These are phyloP conservation scores for Cerioporus squamosus DNA, from an alignment of 1,284 basidiomycete genomes.

Conservation along the genomic window DNA sequence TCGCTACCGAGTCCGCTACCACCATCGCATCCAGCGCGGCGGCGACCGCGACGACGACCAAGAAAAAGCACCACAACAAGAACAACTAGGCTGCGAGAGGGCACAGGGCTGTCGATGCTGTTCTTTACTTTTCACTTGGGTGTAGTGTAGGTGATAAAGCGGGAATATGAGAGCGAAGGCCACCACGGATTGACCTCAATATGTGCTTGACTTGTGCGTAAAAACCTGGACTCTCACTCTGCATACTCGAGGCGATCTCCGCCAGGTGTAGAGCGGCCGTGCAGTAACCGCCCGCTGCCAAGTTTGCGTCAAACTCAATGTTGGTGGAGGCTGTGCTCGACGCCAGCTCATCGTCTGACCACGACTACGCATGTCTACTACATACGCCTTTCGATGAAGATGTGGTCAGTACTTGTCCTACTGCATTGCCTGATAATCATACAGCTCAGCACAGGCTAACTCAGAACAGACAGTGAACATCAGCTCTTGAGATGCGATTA, in stretches of 20 bases:
- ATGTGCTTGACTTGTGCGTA: not conserved
- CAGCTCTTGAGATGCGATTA: not conserved
- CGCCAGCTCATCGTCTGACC: not conserved
- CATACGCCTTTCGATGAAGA: too few relatives aligned
- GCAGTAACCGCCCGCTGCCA: too few relatives aligned
- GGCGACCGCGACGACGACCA: not conserved
- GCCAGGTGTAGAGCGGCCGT: too few relatives aligned
- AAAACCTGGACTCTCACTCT: not conserved
- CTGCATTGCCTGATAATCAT: too few relatives aligned
- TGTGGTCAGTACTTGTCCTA: too few relatives aligned
- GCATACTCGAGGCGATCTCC: too few relatives aligned
- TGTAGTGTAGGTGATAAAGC: conserved; percentile 7
- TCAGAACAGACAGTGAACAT: too few relatives aligned
- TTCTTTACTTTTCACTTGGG: conserved; percentile 1
- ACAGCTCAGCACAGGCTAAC: too few relatives aligned
- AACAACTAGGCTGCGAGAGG: not conserved
- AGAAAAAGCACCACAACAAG: conserved; percentile 6
- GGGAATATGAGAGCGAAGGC: conserved; percentile 15
- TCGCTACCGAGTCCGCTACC: not conserved
- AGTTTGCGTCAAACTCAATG: not conserved
- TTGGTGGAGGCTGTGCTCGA: too few relatives aligned
- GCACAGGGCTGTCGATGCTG: not conserved
- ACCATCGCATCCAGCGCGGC: not conserved
- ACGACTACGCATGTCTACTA: not conserved
- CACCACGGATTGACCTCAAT: conserved; percentile 1